These are phyloP conservation scores for Sugiyamaella novakii DNA, from an alignment of 1,139 yeast genomes.

Conservation along the genomic window DNA sequence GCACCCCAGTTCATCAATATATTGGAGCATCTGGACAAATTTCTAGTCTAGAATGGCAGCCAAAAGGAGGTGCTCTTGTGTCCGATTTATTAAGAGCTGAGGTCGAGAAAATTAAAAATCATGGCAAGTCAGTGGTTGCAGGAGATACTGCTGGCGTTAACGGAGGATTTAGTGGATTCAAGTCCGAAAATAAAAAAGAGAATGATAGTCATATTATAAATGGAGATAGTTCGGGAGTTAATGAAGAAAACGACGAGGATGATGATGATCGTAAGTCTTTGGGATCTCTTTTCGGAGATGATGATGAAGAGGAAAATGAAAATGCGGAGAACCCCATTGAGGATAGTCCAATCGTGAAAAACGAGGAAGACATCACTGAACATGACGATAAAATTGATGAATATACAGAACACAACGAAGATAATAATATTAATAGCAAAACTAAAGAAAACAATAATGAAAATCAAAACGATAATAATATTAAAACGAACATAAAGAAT, in stretches of 20 bases:
- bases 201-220: not conserved
- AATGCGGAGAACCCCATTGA: slow-evolving; percentile 22
- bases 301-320: slow-evolving; percentile 56
- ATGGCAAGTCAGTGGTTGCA: not conserved
- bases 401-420: not conserved
- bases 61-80: slow-evolving; percentile 57
- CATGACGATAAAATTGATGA: slow-evolving; percentile 49
- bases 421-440: slow-evolving; percentile 9
- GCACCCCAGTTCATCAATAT: slow-evolving; percentile 54
- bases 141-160: slow-evolving; percentile 2
- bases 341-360: slow-evolving; percentile 10
- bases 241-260: slow-evolving; percentile 28
- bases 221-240: slow-evolving; percentile 29
- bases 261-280: slow-evolving; percentile 59
- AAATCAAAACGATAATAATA: slow-evolving; percentile 3
- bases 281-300: slow-evolving; percentile 80
- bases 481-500: not conserved
- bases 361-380: slow-evolving; percentile 38
- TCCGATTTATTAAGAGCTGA: slow-evolving; percentile 29
- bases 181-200: not conserved
- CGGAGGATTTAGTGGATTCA: slow-evolving; percentile 17
- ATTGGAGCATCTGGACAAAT: slow-evolving; percentile 69
- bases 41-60: slow-evolving; percentile 76
- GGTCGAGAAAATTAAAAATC: slow-evolving; percentile 4
- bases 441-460: slow-evolving; percentile 14